Evolutionary conservation across 2,329 filamentous ascomycete species (phyloP), one percentile per base, ranked within the genome.

Genomic region (Pseudogymnoascus sp.): DNA sequence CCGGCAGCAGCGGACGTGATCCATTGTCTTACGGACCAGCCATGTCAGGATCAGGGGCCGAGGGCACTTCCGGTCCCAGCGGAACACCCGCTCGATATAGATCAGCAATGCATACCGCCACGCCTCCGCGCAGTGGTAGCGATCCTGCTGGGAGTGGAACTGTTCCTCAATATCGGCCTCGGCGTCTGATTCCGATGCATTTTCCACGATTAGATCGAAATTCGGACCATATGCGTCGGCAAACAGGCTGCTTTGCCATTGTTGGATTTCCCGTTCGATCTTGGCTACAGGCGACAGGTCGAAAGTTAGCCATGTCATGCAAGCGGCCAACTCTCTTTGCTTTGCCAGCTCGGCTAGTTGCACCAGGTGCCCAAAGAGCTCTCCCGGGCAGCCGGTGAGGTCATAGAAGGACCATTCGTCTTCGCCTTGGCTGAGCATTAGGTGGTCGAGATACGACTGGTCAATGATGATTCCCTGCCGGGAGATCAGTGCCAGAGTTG

Each of bases 101-200:
- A 75, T 66, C 5, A 74, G 66, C 8, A 74, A 61, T 3, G 70
- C 67, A 39, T 70, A 68, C 18, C 72, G 61, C 73, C 72, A 74
- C 1, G 73, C 71, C 55, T 75, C 72, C 12, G 71, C 69, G 60
- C 72, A 74, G 61, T 75, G 71, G 45, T 72, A 68, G 1, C 69
- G 66, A 61, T 74, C 72, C 27, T 65, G 64, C 35, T 55, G 36
- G 4, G 33, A 27, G 27, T 59, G 60, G 12, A 48, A 35, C 12
- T n/a, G 35, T 37, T 61, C 60, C 60, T 59, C 60, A n/a, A 52
- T 35, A 21, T 61, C 48, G 9, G 63, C 64, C 21, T 69, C 62
- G 21, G 66, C 36, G 12, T 48, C 55, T 7, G 37, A 27, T 3
- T 59, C 33, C 33, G 48, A 35, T 6, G 48, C 29, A 35, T 21